These are phyloP conservation scores for Pezicula rhizophila DNA, from an alignment of 2,329 filamentous ascomycete species.

Conservation along the genomic window DNA sequence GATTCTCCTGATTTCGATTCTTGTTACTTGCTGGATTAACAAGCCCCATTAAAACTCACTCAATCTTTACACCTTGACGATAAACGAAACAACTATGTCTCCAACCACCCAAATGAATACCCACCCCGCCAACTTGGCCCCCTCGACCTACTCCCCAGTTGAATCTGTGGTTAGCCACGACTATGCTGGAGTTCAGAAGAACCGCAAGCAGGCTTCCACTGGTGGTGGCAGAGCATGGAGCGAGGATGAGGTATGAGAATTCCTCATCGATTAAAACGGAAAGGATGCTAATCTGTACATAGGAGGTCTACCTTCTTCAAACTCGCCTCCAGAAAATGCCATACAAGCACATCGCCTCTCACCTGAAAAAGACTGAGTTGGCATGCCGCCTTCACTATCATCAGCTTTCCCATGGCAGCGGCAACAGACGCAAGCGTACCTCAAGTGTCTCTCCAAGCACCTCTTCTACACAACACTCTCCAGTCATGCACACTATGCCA, in stretches of 20 bases:
- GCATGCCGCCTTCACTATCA: constrained; percentile 85
- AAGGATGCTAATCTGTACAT: constrained; percentile 7
- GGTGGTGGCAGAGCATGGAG: constrained; percentile 78
- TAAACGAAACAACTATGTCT: constrained; percentile 26
- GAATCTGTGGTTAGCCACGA: constrained; percentile 53
- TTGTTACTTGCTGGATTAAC: constrained; percentile 26
- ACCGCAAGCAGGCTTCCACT: constrained; percentile 61
- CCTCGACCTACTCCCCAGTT: constrained; percentile 30
- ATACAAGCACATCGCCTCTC: constrained; percentile 82
- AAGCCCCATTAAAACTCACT: constrained; percentile 16
- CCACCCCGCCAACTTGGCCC: constrained; percentile 20
- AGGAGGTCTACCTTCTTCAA: constrained; percentile 81
- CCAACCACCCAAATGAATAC: constrained; percentile 28
- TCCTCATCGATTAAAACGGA: background rate
- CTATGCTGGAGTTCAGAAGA: constrained; percentile 52
- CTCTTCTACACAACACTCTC: constrained; percentile 45
- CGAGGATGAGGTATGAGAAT: constrained; percentile 64
- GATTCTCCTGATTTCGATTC: constrained; percentile 19
- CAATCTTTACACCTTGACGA: constrained; percentile 18
- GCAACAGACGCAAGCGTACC: constrained; percentile 69
- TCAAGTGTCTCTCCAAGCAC: constrained; percentile 63
- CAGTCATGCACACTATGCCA: constrained; percentile 40
- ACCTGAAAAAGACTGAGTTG: constrained; percentile 82
- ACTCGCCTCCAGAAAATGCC: constrained; percentile 84
- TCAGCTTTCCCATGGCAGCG: constrained; percentile 72